Base-by-base conservation (phyloP, 106 monocot genomes). In the Agapanthus africanus region DNA sequence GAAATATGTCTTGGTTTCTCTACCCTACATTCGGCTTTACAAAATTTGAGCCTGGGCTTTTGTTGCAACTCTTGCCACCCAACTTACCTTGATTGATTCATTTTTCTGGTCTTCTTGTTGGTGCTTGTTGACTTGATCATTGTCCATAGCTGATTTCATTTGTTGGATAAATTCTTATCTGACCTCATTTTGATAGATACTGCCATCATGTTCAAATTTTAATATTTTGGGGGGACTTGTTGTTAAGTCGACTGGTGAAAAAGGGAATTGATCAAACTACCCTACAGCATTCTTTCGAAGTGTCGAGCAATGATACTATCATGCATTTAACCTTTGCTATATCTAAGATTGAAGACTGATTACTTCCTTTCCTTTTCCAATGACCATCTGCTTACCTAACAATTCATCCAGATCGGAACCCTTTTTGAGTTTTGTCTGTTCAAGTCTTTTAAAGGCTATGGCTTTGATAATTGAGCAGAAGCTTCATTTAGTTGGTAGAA, bases 141-240 rank as follows among this genome's bases (percentile, higher is more conserved):
- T 36, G 25, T 22, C 5, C 2, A 5, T 36, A 14, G 38, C 65
- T 66, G 23, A 39, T 16, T 41, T 66, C 26, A 26, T 41, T 27
- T 66, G 65, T 19, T 28, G 0, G 37, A 26, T 22, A 11, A 21
- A 37, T 66, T 26, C 41, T 27, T 66, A 13, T 25, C 40, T 66
- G 65, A 40, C 27, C 41, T 66, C 23, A 66, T 40, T 66, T 66
- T 41, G 35, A 41, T 66, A 14, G 65, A 25, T 66, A 41, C 7
- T 25, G 7, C 4, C 5, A 40, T 40, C 26, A 14, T 66, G 39
- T 18, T 9, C 15, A 61, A 14, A n/a, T 35, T 19, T 34, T 34
- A n/a, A n/a, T n/a, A n/a, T n/a, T n/a, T n/a, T n/a, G n/a, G 35
- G 0, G 4, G 52, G 19, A 35, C 61, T n/a, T 61, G 33, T n/a